Percentiles rank a stretch among this genome's conserved stretches.
These are phyloP conservation scores for Emmonsia crescens DNA, from an alignment of 2,329 filamentous ascomycete genomes.

Conservation along the genomic window DNA sequence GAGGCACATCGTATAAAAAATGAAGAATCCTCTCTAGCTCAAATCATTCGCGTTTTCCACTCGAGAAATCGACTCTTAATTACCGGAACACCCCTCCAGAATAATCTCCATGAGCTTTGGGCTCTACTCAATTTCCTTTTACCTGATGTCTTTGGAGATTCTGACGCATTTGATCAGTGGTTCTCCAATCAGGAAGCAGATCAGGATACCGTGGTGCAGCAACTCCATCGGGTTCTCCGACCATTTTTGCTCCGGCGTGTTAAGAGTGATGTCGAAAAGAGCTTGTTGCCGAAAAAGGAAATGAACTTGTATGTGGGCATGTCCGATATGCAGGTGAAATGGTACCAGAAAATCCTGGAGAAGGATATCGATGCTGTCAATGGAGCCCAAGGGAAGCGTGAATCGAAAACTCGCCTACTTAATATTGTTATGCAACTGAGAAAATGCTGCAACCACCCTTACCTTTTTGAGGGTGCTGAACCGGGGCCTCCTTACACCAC, in stretches of 20 bases:
- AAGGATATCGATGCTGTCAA: conserved; percentile 99
- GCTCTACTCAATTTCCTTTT: conserved; percentile 92
- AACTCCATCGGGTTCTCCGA: conserved; percentile 82
- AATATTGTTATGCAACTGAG: conserved; percentile 99
- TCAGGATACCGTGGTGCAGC: conserved; percentile 90
- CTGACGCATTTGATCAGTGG: conserved; percentile 96
- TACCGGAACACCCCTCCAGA: conserved; percentile 91
- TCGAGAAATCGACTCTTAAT: conserved; percentile 92
- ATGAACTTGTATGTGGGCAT: conserved; percentile 95
- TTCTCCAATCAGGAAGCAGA: conserved; percentile 85
- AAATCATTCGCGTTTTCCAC: conserved; percentile 92
- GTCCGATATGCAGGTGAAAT: conserved; percentile 98
- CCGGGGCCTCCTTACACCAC: conserved; percentile 96
- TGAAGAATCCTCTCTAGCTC: conserved; percentile 90
- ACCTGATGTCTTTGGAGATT: conserved; percentile 95
- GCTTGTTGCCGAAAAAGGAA: conserved; percentile 91
- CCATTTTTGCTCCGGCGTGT: conserved; percentile 93
- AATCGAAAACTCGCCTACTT: conserved; percentile 90
- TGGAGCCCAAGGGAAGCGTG: conserved; percentile 86
- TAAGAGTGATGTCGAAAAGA: conserved; percentile 97
- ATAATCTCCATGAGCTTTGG: conserved; percentile 97
- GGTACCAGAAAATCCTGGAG: conserved; percentile 98
- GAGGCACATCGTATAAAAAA: conserved; percentile 99
- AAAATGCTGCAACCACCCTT: conserved; percentile 98
- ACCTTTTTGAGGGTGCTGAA: conserved; percentile 94